Conservation (phyloP, 2,329 filamentous ascomycete species). For the Apiospora pterosperma region DNA sequence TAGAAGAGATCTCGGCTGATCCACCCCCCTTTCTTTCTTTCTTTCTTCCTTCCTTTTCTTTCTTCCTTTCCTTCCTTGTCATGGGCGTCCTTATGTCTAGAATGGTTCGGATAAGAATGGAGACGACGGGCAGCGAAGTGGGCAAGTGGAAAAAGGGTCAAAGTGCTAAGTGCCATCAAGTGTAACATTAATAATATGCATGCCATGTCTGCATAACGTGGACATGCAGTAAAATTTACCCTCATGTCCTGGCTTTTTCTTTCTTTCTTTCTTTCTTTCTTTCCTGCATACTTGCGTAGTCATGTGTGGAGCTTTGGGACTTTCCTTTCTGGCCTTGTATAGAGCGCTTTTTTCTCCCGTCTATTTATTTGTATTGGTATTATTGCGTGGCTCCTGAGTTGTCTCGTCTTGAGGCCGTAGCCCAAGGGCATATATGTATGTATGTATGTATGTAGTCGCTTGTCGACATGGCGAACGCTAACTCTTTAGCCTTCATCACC, state of each 20-base stretch:
- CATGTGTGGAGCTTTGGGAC: not conserved
- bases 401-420: not conserved
- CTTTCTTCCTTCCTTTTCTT: not conserved
- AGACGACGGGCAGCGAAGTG: not conserved
- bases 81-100: no score
- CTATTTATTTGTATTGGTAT: not conserved
- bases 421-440: not conserved
- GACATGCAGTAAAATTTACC: not conserved
- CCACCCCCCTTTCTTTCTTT: not conserved
- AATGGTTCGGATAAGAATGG: constrained; percentile 1
- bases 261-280: not conserved
- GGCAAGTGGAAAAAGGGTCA: not conserved
- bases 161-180: not conserved
- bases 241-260: not conserved
- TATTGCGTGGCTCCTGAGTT: not conserved
- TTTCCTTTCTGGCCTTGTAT: not conserved
- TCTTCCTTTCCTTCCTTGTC: not conserved
- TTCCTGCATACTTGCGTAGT: not conserved
- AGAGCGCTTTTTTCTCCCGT: not conserved
- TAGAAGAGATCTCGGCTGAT: not conserved
- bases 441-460: not conserved
- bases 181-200: not conserved
- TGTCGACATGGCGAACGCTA: not conserved
- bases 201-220: constrained; percentile 1
- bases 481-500: not conserved